Percentiles rank a stretch among this genome's conserved stretches.
These are phyloP conservation scores for Aspergillus carlsbadensis DNA, from an alignment of 495 filamentous ascomycete species.

Conservation along the genomic window DNA sequence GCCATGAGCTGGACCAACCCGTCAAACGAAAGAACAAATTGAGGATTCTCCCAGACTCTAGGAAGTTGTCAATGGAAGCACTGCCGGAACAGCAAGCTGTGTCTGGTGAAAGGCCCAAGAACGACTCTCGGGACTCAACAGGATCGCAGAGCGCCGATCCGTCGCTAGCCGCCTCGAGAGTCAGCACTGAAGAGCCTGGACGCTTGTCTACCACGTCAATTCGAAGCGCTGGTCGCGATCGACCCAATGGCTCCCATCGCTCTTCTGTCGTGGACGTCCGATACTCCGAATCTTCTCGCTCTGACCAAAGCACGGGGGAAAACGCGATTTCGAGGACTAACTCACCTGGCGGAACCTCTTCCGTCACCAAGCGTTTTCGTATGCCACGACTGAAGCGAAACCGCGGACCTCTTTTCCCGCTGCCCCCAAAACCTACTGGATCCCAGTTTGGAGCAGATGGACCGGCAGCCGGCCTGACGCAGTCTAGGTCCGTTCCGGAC, in stretches of 20 bases:
- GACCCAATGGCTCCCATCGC: constrained; percentile 64
- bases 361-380: constrained; percentile 72
- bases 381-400: constrained; percentile 80
- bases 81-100: constrained; percentile 19
- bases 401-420: constrained; percentile 82
- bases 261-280: constrained; percentile 69
- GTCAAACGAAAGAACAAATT: constrained; percentile 51
- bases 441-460: constrained; percentile 15
- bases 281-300: constrained; percentile 88
- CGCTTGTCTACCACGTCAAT: constrained; percentile 53
- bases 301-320: constrained; percentile 82
- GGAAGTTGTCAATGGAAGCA: constrained; percentile 38
- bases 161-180: constrained; percentile 44
- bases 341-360: constrained; percentile 36
- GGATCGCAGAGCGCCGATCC: constrained; percentile 39
- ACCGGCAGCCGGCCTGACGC: constrained; percentile 28
- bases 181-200: constrained; percentile 68
- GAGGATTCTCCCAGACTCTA: constrained; percentile 30
- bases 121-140: constrained; percentile 30
- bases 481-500: constrained; percentile 22
- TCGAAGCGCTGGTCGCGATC: constrained; percentile 55
- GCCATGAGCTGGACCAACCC: constrained; percentile 53
- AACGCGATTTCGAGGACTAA: constrained; percentile 50
- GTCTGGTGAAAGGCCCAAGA: constrained; percentile 19
- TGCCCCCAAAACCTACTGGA: constrained; percentile 62